phyloP scores from a whole-genome alignment of 805 yeast species.

The Saccharomyces eubayanus region DNA sequence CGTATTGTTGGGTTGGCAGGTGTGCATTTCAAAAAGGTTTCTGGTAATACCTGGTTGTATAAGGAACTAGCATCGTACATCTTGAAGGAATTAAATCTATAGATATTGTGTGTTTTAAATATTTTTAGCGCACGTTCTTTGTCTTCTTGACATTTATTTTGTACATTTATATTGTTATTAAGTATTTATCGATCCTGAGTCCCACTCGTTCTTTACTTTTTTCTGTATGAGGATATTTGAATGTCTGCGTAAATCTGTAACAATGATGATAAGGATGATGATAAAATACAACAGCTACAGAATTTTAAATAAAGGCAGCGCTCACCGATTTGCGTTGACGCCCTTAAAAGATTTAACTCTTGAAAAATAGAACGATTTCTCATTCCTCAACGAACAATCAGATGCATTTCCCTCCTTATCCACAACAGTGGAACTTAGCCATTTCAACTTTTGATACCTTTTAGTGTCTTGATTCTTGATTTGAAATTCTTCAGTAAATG shows the following conservation, averaged over 20 bases:
- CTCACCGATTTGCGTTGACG: not conserved
- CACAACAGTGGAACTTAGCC: slow-evolving; percentile 57
- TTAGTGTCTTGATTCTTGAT: slow-evolving; percentile 53
- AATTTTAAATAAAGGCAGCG: not conserved
- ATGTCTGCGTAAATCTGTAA: not conserved
- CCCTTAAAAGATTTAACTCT: slow-evolving; percentile 38
- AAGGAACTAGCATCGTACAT: slow-evolving; percentile 84
- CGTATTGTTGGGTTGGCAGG: slow-evolving; percentile 87
- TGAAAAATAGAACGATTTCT: slow-evolving; percentile 71
- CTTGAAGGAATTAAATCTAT: slow-evolving; percentile 60
- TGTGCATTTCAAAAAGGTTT: slow-evolving; percentile 85
- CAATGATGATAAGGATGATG: not conserved
- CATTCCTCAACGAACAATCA: slow-evolving; percentile 54
- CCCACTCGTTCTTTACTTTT: not conserved
- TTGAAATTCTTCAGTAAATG: slow-evolving; percentile 54
- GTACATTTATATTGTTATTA: not conserved
- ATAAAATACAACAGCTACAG: not conserved
- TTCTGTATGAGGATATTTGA: not conserved
- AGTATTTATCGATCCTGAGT: not conserved
- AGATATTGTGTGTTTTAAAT: slow-evolving; percentile 7
- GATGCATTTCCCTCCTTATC: slow-evolving; percentile 50
- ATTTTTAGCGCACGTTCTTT: not conserved
- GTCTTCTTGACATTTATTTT: not conserved
- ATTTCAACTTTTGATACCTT: slow-evolving; percentile 60
- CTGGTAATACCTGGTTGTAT: slow-evolving; percentile 93